Evolutionary conservation across 306 rosid genomes (phyloP).

Genomic region (Fragaria vesca): DNA sequence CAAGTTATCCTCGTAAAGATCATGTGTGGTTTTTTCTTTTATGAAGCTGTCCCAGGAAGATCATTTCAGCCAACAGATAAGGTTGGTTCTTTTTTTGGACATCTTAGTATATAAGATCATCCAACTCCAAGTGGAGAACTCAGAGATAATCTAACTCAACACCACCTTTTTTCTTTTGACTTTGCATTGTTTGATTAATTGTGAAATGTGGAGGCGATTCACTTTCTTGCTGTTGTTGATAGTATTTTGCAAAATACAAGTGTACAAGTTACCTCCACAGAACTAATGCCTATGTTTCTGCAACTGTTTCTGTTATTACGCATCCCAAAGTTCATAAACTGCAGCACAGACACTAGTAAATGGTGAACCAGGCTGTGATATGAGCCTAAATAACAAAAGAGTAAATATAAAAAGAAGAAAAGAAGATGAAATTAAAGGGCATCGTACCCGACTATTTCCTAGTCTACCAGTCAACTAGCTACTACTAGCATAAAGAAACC

Average conservation of each 20-base stretch:
- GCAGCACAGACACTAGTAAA: background rate
- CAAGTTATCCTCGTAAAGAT: background rate
- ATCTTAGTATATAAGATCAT: background rate
- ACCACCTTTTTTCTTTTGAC: background rate
- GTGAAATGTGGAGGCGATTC: background rate
- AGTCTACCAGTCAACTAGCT: slow-evolving; percentile 26
- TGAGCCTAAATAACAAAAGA: background rate
- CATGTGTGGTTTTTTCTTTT: background rate
- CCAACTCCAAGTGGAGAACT: background rate
- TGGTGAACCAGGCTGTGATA: background rate
- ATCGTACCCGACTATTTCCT: background rate
- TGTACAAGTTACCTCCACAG: slow-evolving; percentile 2
- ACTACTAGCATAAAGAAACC: slow-evolving; percentile 34
- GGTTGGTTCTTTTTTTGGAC: background rate
- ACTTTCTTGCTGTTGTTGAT: slow-evolving; percentile 14
- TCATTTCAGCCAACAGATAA: background rate
- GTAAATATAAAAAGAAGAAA: background rate
- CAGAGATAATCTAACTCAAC: background rate
- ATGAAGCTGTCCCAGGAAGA: slow-evolving; percentile 9
- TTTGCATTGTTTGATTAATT: slow-evolving; percentile 6
- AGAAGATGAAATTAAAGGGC: background rate
- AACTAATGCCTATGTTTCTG: background rate
- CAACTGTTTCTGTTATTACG: background rate
- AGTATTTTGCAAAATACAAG: background rate
- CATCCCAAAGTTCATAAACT: background rate